Percentiles rank a stretch among this genome's conserved stretches.
phyloP scores from a whole-genome alignment of 305 asterid species.

The Salvia sclarea region DNA sequence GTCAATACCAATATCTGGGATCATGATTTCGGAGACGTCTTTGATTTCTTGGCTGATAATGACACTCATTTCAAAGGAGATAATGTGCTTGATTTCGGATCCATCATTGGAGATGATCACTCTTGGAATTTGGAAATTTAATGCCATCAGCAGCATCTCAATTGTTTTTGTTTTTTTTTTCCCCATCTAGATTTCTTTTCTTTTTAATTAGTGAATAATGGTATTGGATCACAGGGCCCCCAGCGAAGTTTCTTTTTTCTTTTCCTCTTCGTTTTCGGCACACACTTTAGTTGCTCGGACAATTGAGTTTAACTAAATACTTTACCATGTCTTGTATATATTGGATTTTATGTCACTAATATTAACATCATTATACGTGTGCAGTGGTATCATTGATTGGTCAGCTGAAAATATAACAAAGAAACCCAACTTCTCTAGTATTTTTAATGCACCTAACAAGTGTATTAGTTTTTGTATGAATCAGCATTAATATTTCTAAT shows the following conservation, averaged over 20 bases:
- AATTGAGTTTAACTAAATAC: not conserved
- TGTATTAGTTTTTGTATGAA: no score
- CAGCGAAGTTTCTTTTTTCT: no score
- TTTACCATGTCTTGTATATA: no score
- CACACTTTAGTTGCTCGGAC: not conserved
- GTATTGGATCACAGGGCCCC: no score
- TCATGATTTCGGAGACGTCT: constrained; percentile 43
- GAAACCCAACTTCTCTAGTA: no score
- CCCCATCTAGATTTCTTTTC: not conserved
- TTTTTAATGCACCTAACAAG: no score
- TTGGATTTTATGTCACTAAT: no score
- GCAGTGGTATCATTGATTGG: no score
- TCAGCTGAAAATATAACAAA: no score
- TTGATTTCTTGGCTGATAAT: constrained; percentile 41
- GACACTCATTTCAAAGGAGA: constrained; percentile 19
- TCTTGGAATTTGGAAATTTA: constrained; percentile 1
- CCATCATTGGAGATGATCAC: constrained; percentile 31
- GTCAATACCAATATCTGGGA: constrained; percentile 48
- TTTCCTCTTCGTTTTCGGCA: not conserved
- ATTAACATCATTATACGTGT: no score
- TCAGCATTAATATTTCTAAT: no score
- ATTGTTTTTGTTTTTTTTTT: not conserved
- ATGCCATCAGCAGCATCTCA: not conserved
- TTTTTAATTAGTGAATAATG: not conserved
- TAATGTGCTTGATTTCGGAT: constrained; percentile 9